Evolutionary conservation across 257 asterid genomes (phyloP), one percentile per base, ranked within the genome.

Genomic region (Lithospermum erythrorhizon): DNA sequence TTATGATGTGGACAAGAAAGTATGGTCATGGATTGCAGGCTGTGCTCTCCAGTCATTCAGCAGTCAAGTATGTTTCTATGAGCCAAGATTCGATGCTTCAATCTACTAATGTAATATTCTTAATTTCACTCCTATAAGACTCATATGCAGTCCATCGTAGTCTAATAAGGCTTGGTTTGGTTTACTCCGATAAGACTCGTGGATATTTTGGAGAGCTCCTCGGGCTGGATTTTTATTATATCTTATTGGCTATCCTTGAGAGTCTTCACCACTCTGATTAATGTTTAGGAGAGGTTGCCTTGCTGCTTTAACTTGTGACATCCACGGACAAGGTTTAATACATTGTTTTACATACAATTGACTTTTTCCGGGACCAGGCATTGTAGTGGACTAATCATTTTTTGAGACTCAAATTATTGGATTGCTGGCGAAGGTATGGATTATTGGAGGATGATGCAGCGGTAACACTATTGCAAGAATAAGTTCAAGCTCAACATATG

Each of bases 11-110:
- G 99, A 86, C 58, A 93, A 89, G 78, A 93, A 86, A 82, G 68
- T 47, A 7, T 93, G 99, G 99, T 81, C 96, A 79, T 93, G 99
- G 99, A 78, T 93, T 61, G 91, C 86, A n/a, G 97, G 97, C 18
- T 89, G 95, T 49, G 86, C 96, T 71, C 89, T 93, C 65, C 97
- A 86, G 61, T 82, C 97, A 18, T 84, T 77, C 77, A 93, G 83
- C 74, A 84, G 97, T 68, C 99, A 93, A 78, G 91, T 89, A 69
- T 93, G 97, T 72, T 93, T 93, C 82, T 93, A 86, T 24, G 97
- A 93, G 83, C 99, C 99, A 61, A 86, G 99, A 74, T 93, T 93
- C 70, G 99, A 93, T 77, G 86, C 94, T 56, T 70, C 76, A 56
- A 72, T 89, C 37, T 69, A 66, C 71, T 91, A 82, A 75, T 68